Conservation (phyloP, 2,329 filamentous ascomycete species). For the Malbranchea cinnamomea region DNA sequence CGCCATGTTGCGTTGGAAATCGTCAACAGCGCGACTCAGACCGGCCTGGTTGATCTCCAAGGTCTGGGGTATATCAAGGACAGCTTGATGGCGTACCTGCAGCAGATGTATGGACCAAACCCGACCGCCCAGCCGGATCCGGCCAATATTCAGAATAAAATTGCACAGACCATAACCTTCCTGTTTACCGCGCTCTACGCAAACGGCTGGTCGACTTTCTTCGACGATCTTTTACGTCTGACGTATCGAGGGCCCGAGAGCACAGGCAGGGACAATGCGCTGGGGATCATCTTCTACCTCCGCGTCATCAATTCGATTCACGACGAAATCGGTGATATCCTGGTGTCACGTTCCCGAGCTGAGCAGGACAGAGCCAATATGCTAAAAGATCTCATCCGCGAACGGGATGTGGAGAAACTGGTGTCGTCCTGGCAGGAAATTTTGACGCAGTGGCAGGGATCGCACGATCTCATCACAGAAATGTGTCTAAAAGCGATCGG, state of each 20-base stretch:
- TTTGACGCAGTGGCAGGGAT: constrained; percentile 57
- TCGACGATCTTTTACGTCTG: constrained; percentile 75
- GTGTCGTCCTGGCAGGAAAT: constrained; percentile 85
- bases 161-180: constrained; percentile 88
- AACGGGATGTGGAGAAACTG: constrained; percentile 77
- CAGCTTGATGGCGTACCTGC: constrained; percentile 66
- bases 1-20: constrained; percentile 83
- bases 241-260: constrained; percentile 47
- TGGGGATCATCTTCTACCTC: constrained; percentile 73
- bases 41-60: constrained; percentile 56
- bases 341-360: constrained; percentile 60
- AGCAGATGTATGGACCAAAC: constrained; percentile 52
- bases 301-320: constrained; percentile 80
- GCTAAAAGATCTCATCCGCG: constrained; percentile 79
- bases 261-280: constrained; percentile 49
- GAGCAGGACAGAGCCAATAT: constrained; percentile 78
- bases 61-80: constrained; percentile 66
- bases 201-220: constrained; percentile 73
- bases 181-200: constrained; percentile 81
- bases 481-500: constrained; percentile 83
- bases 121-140: constrained; percentile 48
- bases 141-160: constrained; percentile 78
- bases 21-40: constrained; percentile 80
- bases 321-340: constrained; percentile 90
- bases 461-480: constrained; percentile 61